Evolutionary conservation across 1,284 basidiomycete genomes (phyloP), one percentile per base, ranked within the genome.

Genomic region (Termitomyces sp.): DNA sequence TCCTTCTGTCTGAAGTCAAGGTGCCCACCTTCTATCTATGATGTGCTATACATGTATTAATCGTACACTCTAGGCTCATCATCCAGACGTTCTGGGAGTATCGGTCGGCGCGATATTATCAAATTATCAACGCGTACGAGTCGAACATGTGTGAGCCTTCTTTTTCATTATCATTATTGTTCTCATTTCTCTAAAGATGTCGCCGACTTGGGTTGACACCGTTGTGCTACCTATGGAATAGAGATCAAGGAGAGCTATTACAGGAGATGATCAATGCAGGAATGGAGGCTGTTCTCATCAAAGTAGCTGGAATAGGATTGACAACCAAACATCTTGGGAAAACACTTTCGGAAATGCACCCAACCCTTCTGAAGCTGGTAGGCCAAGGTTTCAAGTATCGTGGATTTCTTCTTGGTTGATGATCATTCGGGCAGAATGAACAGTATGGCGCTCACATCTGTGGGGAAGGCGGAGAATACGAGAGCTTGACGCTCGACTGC

Each of bases 391-490:
- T 30, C 40, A 31, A 49, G 44, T 24, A 13, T 54, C 24, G 30
- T 26, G 31, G 9, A 34, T 13, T n/a, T 52, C 10, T 6, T 44
- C 5, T 34, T 17, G 17, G 21, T 55, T 39, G 58, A 56, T 38
- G 24, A 38, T 36, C 21, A 19, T 41, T 45, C 36, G 56, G 44
- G 34, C 41, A 94, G 90, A 90, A 95, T 68, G 65, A 73, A 3
- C 72, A 84, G 42, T 99, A 96, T 65, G 94, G 94, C 0, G 87
- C 91, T 0, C 97, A 99, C 69, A 82, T 97, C 1, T 98, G 95
- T 59, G 97, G 97, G 3, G 97, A 99, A 73, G 97, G 97, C 2
- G 97, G 97, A 1, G 97, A 99, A 74, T 99, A 98, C 68, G 97
- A 99, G 70, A 93, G 91, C 0, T 73, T 98, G 54, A 97, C 96